Base-by-base conservation (phyloP, 768 basidiomycete genomes). In the Lactarius hengduanensis region DNA sequence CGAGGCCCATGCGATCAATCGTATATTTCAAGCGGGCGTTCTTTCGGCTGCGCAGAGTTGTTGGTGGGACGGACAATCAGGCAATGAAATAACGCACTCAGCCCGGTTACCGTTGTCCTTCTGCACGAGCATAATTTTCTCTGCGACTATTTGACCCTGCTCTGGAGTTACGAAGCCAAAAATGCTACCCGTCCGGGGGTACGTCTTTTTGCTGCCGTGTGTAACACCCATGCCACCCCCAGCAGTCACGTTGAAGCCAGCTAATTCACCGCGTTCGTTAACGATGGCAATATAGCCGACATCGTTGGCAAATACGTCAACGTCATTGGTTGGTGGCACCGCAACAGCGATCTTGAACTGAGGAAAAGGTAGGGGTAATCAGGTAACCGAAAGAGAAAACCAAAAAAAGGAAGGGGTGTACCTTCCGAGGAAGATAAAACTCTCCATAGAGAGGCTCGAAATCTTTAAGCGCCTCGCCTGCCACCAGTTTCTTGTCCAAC, bases 211-310 rank as follows among this genome's bases (percentile, higher is more conserved):
- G 83, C 94, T 96, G 40, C 94, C 94, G 72, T 98, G 96, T 1
- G 97, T 98, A 54, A 98, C 97, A 77, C 97, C 97, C 97, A 99
- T 99, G 58, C 97, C 97, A 71, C 97, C 97, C 64, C 97, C 97
- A 54, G 93, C 81, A 18, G 89, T 78, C 61, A 99, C 95, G 74
- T 99, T 97, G 84, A 97, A 99, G 53, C 97, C 97, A 61, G 83
- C 82, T 22, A 99, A 79, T 69, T 90, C 83, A 59, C 93, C 92
- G 28, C 86, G 76, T 65, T 85, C 79, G 70, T 87, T 85, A 34
- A 92, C 85, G 71, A 98, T 93, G 43, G 95, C 96, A 70, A 98
- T 98, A 82, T 95, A 97, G 8, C 97, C 97, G 16, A 98, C 80
- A 76, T 99, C 97, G 73, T 96, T 95, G 41, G 94, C 87, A 78